These are phyloP conservation scores for Chlorella sp. DNA, from an alignment of 139 green algal genomes.

Conservation along the genomic window DNA sequence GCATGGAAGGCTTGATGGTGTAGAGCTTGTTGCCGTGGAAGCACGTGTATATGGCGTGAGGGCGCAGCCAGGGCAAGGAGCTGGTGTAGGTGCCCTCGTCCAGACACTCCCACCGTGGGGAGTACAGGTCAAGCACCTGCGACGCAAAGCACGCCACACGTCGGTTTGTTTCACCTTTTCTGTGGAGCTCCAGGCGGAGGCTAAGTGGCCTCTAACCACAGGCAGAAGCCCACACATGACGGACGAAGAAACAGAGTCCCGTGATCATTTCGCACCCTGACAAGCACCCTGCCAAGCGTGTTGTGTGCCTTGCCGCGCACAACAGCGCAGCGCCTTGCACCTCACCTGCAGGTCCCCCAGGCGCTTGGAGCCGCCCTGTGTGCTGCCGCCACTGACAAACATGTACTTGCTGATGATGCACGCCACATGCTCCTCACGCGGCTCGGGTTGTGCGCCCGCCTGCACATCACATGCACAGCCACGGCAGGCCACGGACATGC, in stretches of 20 bases:
- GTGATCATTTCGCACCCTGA: too few species aligned
- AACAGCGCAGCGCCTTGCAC: neutral
- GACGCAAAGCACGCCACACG: too few species aligned
- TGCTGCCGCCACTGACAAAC: conserved; percentile 48
- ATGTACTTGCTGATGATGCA: conserved; percentile 53
- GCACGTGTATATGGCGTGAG: conserved; percentile 34
- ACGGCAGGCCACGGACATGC: too few species aligned
- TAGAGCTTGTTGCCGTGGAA: conserved; percentile 61
- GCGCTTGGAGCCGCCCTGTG: conserved; percentile 14
- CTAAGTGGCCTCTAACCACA: too few species aligned
- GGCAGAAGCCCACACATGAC: too few species aligned
- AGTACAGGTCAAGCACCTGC: conserved; percentile 57
- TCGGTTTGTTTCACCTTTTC: too few species aligned
- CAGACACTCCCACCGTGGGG: conserved; percentile 57
- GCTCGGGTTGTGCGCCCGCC: conserved; percentile 27
- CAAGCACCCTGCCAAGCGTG: too few species aligned
- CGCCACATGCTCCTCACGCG: conserved; percentile 40
- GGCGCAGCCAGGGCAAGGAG: conserved; percentile 12
- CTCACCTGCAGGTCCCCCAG: conserved; percentile 22
- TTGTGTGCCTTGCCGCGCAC: neutral
- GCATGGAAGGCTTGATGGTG: conserved; percentile 58
- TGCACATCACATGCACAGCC: too few species aligned
- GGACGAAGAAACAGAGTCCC: too few species aligned
- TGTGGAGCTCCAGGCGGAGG: too few species aligned
- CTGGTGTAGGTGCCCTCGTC: conserved; percentile 52